Conservation (phyloP, 306 rosid species). For the Calophaca sinica region DNA sequence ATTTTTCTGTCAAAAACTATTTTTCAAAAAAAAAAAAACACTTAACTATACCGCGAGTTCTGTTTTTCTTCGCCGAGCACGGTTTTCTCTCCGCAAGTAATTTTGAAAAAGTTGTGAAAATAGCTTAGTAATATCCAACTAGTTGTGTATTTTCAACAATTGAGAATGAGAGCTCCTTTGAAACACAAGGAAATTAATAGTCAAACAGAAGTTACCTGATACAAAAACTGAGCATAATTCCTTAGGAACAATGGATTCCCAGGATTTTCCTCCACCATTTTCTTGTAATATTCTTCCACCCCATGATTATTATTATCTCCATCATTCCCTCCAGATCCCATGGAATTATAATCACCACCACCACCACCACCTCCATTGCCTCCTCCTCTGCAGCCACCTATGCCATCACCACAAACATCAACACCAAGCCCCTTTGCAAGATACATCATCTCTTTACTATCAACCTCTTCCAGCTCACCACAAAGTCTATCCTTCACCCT, state of each 20-base stretch:
- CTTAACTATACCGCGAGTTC: too few relatives aligned
- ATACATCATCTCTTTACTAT: conserved; percentile 60
- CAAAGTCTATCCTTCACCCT: conserved; percentile 44
- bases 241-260: conserved; percentile 77
- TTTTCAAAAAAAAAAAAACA: too few relatives aligned
- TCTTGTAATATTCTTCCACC: conserved; percentile 73
- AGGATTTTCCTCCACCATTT: conserved; percentile 80
- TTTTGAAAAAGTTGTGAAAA: too few relatives aligned
- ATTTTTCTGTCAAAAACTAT: too few relatives aligned
- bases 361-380: conserved; percentile 46
- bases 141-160: too few relatives aligned
- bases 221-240: conserved; percentile 80
- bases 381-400: conserved; percentile 49
- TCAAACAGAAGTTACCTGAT: conserved; percentile 53
- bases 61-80: too few relatives aligned
- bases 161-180: too few relatives aligned
- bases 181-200: too few relatives aligned
- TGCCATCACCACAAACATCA: conserved; percentile 63
- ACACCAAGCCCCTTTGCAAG: conserved; percentile 68
- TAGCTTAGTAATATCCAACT: too few relatives aligned
- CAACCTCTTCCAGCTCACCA: conserved; percentile 39
- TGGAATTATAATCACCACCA: conserved; percentile 48
- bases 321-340: conserved; percentile 57
- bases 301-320: conserved; percentile 51
- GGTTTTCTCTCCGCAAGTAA: too few relatives aligned